Conservation (phyloP, 2,329 filamentous ascomycete genomes). For the Monosporascus ibericus region DNA sequence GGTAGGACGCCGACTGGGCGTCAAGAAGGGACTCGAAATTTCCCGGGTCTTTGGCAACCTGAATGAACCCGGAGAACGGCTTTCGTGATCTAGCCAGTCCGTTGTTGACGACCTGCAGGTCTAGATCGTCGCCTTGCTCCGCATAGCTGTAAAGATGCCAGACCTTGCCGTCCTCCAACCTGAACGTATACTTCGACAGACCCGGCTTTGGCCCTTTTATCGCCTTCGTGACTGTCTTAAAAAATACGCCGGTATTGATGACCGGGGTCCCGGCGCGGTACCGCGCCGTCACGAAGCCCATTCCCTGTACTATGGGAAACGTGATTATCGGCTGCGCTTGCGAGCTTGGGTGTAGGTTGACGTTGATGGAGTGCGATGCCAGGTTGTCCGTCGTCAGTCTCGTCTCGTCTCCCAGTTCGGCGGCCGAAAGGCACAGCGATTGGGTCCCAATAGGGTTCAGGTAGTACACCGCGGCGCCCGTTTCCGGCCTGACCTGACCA, state of each 20-base stretch:
- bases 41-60: constrained; percentile 72
- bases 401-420: constrained; percentile 60
- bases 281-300: constrained; percentile 75
- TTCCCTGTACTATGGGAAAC: constrained; percentile 83
- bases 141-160: constrained; percentile 79
- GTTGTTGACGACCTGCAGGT: constrained; percentile 63
- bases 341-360: constrained; percentile 56
- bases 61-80: constrained; percentile 71
- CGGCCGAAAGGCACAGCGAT: constrained; percentile 72
- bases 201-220: constrained; percentile 52
- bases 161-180: constrained; percentile 62
- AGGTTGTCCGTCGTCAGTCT: constrained; percentile 46
- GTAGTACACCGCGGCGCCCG: constrained; percentile 63
- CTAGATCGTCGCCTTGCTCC: constrained; percentile 52
- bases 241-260: constrained; percentile 70
- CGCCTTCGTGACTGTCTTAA: constrained; percentile 57
- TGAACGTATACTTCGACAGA: constrained; percentile 69
- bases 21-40: constrained; percentile 67
- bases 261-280: constrained; percentile 66
- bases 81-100: constrained; percentile 57
- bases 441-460: constrained; percentile 78
- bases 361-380: constrained; percentile 56
- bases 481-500: constrained; percentile 49
- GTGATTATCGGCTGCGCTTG: constrained; percentile 55
- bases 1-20: constrained; percentile 67